Percentiles rank a stretch among this genome's conserved stretches.
phyloP scores from a whole-genome alignment of 2,329 filamentous ascomycete genomes.

The Bipolaris oryzae region DNA sequence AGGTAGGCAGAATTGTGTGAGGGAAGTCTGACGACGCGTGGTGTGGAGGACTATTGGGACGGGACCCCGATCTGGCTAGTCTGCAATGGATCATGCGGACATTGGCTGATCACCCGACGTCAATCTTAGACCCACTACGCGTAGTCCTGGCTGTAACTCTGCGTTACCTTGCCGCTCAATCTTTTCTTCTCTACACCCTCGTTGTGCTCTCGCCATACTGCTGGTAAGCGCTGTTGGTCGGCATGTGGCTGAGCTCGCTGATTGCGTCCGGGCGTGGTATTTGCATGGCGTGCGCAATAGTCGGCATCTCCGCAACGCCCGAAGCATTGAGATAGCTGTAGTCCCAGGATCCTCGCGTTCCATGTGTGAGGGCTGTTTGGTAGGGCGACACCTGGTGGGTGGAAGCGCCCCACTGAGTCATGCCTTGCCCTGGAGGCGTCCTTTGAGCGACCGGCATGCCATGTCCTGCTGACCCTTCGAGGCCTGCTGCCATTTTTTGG shows the following conservation, averaged over 20 bases:
- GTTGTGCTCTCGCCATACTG: conserved; percentile 48
- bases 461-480: conserved; percentile 47
- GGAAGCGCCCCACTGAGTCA: conserved; percentile 44
- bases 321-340: conserved; percentile 43
- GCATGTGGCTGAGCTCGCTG: conserved; percentile 38
- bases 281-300: conserved; percentile 40
- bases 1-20: conserved; percentile 26
- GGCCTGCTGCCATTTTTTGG: conserved; percentile 48
- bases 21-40: conserved; percentile 32
- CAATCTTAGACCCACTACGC: conserved; percentile 33
- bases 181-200: conserved; percentile 36
- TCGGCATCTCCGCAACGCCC: conserved; percentile 33
- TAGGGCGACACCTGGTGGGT: conserved; percentile 45
- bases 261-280: conserved; percentile 43
- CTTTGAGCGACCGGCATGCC: conserved; percentile 43
- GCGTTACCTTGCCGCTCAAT: conserved; percentile 11
- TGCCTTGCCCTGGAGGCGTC: conserved; percentile 40
- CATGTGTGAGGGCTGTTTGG: conserved; percentile 36
- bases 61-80: conserved; percentile 32
- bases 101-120: conserved; percentile 42
- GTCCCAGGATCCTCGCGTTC: conserved; percentile 45
- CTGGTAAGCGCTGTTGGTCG: conserved; percentile 42
- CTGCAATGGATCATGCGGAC: conserved; percentile 36
- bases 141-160: conserved; percentile 23
- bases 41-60: conserved; percentile 34